Evolutionary conservation across 768 basidiomycete genomes (phyloP).

Genomic region (Naganishia randhawae): DNA sequence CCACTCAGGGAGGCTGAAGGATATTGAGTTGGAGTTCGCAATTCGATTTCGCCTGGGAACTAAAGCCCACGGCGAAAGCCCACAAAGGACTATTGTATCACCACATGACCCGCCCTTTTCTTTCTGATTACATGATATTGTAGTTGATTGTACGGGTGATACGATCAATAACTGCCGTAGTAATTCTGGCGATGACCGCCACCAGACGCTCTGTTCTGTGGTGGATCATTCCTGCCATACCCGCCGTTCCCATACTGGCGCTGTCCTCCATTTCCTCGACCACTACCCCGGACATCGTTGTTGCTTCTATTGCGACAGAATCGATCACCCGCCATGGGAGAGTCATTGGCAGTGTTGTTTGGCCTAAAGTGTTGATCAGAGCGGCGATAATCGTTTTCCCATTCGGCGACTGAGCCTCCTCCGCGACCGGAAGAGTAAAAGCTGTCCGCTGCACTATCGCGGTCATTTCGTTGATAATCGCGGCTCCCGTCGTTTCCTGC

Average conservation of each 20-base stretch:
- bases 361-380: constrained; percentile 19
- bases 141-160: neutral
- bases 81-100: too few relatives aligned
- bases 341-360: too few relatives aligned
- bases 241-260: neutral
- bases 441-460: constrained; percentile 7
- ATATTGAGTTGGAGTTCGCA: too few relatives aligned
- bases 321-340: neutral
- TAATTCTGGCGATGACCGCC: constrained; percentile 20
- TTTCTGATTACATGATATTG: neutral
- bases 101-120: too few relatives aligned
- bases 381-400: constrained; percentile 5
- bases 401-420: constrained; percentile 10
- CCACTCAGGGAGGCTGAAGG: too few relatives aligned
- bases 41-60: too few relatives aligned
- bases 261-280: neutral
- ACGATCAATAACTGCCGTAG: constrained; percentile 5
- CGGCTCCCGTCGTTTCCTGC: neutral
- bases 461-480: constrained; percentile 5
- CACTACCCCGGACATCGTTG: neutral
- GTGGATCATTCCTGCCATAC: neutral
- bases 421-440: constrained; percentile 16
- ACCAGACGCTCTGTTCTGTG: neutral
- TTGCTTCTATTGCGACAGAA: neutral
- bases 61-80: too few relatives aligned